Evolutionary conservation across 495 filamentous ascomycete species (phyloP).

Genomic region (Penicillium pancosmium): DNA sequence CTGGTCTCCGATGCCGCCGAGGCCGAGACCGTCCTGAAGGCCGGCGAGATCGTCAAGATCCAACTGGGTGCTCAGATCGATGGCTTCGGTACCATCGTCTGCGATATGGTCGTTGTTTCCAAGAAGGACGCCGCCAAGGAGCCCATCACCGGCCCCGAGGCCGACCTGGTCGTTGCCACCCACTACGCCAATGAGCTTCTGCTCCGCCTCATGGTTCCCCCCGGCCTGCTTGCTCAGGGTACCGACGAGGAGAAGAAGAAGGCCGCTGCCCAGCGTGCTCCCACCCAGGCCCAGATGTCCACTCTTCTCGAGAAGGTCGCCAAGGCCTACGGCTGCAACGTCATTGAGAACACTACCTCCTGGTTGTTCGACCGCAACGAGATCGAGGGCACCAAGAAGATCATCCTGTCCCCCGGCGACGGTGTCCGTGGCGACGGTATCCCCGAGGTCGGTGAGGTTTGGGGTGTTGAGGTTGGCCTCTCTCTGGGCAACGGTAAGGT

Average conservation of each 20-base stretch:
- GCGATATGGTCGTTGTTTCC: constrained; percentile 81
- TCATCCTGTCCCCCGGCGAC: constrained; percentile 86
- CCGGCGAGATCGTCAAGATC: constrained; percentile 88
- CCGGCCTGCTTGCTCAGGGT: constrained; percentile 78
- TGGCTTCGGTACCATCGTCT: constrained; percentile 94
- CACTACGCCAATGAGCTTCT: constrained; percentile 96
- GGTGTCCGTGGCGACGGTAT: constrained; percentile 85
- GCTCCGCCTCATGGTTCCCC: constrained; percentile 85
- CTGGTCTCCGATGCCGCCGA: constrained; percentile 83
- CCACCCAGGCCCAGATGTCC: constrained; percentile 82
- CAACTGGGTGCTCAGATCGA: constrained; percentile 98
- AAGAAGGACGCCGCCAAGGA: constrained; percentile 58
- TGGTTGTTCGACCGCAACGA: constrained; percentile 96
- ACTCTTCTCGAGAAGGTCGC: constrained; percentile 87
- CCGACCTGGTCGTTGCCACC: constrained; percentile 87
- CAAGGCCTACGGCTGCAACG: constrained; percentile 84
- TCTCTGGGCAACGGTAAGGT: constrained; percentile 90
- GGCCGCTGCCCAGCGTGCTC: constrained; percentile 77
- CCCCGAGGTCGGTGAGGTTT: constrained; percentile 91
- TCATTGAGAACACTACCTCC: constrained; percentile 96
- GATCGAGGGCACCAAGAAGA: constrained; percentile 98
- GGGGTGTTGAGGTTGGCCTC: constrained; percentile 95
- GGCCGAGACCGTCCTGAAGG: constrained; percentile 74
- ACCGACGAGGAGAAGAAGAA: constrained; percentile 94
- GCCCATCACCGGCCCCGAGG: constrained; percentile 68